Evolutionary conservation across 441 rosid genomes (phyloP), one percentile per base, ranked within the genome.

Genomic region (Bruguiera hainesii): DNA sequence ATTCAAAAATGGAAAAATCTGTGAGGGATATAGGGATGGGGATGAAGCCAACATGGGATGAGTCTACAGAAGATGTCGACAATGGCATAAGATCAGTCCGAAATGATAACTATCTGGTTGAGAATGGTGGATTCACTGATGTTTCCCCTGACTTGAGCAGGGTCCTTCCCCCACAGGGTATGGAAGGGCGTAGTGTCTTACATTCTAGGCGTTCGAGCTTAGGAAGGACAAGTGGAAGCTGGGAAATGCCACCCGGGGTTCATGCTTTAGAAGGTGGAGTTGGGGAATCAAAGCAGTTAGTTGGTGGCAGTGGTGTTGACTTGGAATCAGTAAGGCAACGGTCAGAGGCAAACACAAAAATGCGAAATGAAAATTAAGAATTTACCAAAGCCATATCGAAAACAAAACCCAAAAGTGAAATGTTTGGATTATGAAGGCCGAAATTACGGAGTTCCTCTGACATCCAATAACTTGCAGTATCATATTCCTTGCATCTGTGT

Each of bases 211-310:
- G 84, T 69, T 86, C 93, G 2, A 95, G 97, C 73, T 74, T 88
- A 84, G 97, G 94, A 81, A 87, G 89, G 70, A 86, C 78, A 79
- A 90, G 91, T 52, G 93, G 90, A 57, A 88, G 89, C 86, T 90
- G 91, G 93, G 97, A 91, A 48, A 73, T 85, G 42, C 71, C 96
- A 26, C 81, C 90, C 4, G 92, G 82, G 71, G 72, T 81, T 69
- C 77, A 78, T 60, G 82, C 85, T 48, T 65, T 85, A 63, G 82
- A 81, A 0, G 83, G 85, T 50, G 76, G 73, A 76, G 59, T 66
- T 25, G 89, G 84, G 30, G 91, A 80, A 63, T 78, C 88, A 30
- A 86, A 79, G 63, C 81, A 81, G 59, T 74, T 68, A 5, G 20
- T 60, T 19, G 70, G 39, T 66, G 68, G 59, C 63, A 67, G 68